phyloP scores from a whole-genome alignment of 2,329 filamentous ascomycete species.

The Aspergillus sp. region DNA sequence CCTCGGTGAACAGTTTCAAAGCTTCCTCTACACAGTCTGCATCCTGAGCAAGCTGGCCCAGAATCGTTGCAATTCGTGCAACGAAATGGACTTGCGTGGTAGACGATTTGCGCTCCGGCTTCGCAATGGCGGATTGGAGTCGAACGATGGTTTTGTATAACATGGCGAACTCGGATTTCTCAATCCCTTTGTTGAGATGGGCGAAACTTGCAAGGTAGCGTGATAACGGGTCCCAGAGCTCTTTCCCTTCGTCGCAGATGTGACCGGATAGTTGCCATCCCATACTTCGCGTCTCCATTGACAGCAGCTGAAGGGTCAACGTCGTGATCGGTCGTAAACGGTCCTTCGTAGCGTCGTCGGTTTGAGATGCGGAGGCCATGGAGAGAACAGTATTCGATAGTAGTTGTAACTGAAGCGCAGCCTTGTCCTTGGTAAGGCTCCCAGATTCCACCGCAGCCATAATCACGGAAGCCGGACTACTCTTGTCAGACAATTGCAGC shows the following conservation, averaged over 20 bases:
- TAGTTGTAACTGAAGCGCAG: constrained; percentile 38
- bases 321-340: constrained; percentile 23
- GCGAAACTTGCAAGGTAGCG: constrained; percentile 33
- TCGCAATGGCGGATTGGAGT: constrained; percentile 25
- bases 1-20: constrained; percentile 28
- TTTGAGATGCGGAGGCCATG: constrained; percentile 19
- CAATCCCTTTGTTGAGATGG: constrained; percentile 26
- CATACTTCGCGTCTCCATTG: constrained; percentile 34
- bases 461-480: constrained; percentile 36
- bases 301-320: constrained; percentile 35
- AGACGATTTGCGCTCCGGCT: constrained; percentile 20
- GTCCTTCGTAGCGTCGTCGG: constrained; percentile 12
- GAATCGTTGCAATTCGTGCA: constrained; percentile 27
- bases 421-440: constrained; percentile 32
- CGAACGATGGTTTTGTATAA: constrained; percentile 32
- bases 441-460: constrained; percentile 30
- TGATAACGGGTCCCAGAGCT: constrained; percentile 39
- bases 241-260: constrained; percentile 33
- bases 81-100: constrained; percentile 15
- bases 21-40: constrained; percentile 35
- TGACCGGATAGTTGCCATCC: constrained; percentile 40
- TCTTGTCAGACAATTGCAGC: constrained; percentile 27
- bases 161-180: constrained; percentile 31
- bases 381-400: constrained; percentile 37
- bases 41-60: constrained; percentile 37